Base-by-base conservation (phyloP, 805 yeast species). In the Myxozyma geophila region DNA sequence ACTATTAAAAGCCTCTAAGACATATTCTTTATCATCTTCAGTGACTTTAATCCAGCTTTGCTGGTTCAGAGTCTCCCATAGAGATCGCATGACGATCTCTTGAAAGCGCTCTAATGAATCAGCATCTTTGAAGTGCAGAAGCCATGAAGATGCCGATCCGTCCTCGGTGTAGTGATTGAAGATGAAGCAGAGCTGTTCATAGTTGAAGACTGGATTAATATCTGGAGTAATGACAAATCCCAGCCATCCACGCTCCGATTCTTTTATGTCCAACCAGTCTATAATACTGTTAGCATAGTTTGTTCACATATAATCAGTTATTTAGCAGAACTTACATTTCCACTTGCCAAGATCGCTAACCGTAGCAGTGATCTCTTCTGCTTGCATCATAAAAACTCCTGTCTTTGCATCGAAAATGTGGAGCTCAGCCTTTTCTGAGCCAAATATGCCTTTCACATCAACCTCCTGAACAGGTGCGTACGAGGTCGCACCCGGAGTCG, bases 151-250 rank as follows among this genome's bases (percentile, higher is more conserved):
- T 0, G 86, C 82, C 0, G 73, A 70, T 1, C 74, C 73, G 51
- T 71, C 74, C 6, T 74, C 80, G 4, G 76, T 69, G 35, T 75
- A 77, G 66, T 83, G 80, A 73, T 89, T 88, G 81, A 90, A 91
- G 13, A 88, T 81, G 68, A 91, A 88, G 0, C 89, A 81, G 13
- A 74, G 67, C 39, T 81, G 76, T 63, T 82, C 85, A 65, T 79
- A 81, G 71, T 87, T 85, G 72, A 89, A 87, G n/a, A 82, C 79
- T 1, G 95, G 90, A 71, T 83, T 86, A 75, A 90, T 77, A 36
- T 81, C 80, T 12, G 83, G 80, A 10, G 78, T 72, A 23, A 88
- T 73, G 2, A 72, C 73, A 4, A 80, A 74, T 1, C 82, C 83
- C 5, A 85, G 63, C 21, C 77, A 59, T 1, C 73, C 68, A 4